Evolutionary conservation across 257 asterid species (phyloP).

Genomic region (Salvia miltiorrhiza): DNA sequence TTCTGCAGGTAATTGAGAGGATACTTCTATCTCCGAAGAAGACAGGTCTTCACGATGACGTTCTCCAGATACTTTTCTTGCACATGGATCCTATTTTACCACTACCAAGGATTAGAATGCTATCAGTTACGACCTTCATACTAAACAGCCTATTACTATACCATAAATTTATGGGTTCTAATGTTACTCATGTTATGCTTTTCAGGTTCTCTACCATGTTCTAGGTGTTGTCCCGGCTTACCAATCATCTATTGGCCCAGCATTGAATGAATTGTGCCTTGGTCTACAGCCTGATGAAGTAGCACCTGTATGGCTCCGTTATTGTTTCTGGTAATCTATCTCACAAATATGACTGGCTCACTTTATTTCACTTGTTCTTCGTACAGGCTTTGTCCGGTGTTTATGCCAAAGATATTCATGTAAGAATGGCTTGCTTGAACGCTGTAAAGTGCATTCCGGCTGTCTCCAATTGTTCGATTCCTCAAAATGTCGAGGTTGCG

Average conservation of each 20-base stretch:
- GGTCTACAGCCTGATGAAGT: slow-evolving; percentile 92
- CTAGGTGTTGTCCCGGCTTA: slow-evolving; percentile 95
- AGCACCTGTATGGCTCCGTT: slow-evolving; percentile 65
- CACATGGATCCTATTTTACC: slow-evolving; percentile 95
- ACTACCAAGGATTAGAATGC: slow-evolving; percentile 88
- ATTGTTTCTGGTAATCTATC: slow-evolving; percentile 17
- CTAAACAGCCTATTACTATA: neutral
- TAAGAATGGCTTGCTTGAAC: slow-evolving; percentile 89
- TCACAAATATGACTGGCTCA: slow-evolving; percentile 7
- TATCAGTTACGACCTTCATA: slow-evolving; percentile 60
- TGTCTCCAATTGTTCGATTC: slow-evolving; percentile 74
- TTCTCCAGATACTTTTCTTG: slow-evolving; percentile 82
- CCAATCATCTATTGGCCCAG: slow-evolving; percentile 74
- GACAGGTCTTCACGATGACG: slow-evolving; percentile 86
- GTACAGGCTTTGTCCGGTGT: slow-evolving; percentile 81
- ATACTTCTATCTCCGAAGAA: slow-evolving; percentile 79
- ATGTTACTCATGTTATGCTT: slow-evolving; percentile 28
- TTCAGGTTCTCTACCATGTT: slow-evolving; percentile 89
- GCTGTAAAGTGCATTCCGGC: slow-evolving; percentile 98
- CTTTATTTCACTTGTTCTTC: slow-evolving; percentile 24
- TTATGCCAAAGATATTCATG: slow-evolving; percentile 92
- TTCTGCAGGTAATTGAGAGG: slow-evolving; percentile 75
- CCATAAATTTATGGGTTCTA: slow-evolving; percentile 14
- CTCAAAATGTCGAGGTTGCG: slow-evolving; percentile 82
- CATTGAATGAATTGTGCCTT: slow-evolving; percentile 91